Evolutionary conservation across 75 land plant species (phyloP).

Genomic region (Cupressus sempervirens): DNA sequence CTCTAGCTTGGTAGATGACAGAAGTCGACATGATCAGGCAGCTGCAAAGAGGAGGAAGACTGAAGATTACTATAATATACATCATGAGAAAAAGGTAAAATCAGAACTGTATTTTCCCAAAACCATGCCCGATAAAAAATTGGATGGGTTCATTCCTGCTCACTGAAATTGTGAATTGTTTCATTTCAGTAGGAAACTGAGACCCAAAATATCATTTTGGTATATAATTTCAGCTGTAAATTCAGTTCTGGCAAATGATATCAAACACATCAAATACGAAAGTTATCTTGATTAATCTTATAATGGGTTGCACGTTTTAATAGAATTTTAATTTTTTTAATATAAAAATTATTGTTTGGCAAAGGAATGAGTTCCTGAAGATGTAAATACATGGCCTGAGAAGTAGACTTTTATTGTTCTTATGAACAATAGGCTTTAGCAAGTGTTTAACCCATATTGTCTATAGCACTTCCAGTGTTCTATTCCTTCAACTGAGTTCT

Average conservation of each 20-base stretch:
- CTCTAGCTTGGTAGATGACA: constrained; percentile 11
- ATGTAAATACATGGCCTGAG: not conserved
- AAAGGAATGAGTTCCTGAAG: not conserved
- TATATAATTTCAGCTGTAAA: not conserved
- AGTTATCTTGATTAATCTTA: not conserved
- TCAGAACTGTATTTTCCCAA: not conserved
- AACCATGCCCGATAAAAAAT: not conserved
- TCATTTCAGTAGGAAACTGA: not conserved
- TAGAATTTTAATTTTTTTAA: not conserved
- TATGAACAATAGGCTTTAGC: not conserved
- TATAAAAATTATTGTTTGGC: not conserved
- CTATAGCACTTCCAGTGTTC: not conserved
- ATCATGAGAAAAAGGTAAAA: constrained; percentile 9
- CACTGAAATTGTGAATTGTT: not conserved
- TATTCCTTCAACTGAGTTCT: not conserved
- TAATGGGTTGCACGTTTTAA: not conserved
- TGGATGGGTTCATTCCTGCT: not conserved
- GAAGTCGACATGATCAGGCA: constrained; percentile 6
- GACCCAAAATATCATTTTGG: not conserved
- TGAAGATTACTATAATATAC: not conserved
- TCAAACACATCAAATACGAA: not conserved
- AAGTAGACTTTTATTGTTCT: not conserved
- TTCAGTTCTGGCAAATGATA: not conserved
- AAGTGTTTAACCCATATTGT: not conserved
- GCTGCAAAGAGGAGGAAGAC: constrained; percentile 1